phyloP scores from a whole-genome alignment of 495 filamentous ascomycete species.

The Bacidia gigantensis region DNA sequence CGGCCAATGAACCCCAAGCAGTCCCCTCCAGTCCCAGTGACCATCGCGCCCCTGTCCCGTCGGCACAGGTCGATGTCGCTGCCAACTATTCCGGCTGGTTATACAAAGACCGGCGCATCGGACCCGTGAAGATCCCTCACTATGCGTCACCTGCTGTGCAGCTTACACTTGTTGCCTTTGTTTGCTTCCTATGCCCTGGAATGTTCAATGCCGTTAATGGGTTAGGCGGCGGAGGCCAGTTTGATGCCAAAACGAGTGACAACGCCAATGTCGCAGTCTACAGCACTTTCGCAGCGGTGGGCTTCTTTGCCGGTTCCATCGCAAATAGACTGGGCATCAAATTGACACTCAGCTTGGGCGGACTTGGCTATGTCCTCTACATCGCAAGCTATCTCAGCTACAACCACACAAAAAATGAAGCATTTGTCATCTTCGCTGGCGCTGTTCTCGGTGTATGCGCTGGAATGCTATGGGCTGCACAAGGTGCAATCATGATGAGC shows the following conservation, averaged over 20 bases:
- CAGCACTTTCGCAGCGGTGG: constrained; percentile 38
- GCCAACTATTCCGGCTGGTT: constrained; percentile 26
- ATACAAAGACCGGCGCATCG: constrained; percentile 37
- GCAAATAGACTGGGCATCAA: constrained; percentile 34
- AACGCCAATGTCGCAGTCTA: constrained; percentile 49
- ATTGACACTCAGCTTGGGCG: constrained; percentile 30
- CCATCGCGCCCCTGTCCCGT: constrained; percentile 1
- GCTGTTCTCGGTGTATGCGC: constrained; percentile 35
- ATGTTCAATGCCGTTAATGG: constrained; percentile 59
- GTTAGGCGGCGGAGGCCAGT: constrained; percentile 39
- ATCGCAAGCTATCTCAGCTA: constrained; percentile 39
- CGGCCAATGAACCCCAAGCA: neutral
- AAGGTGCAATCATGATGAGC: constrained; percentile 42
- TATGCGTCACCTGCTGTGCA: constrained; percentile 59
- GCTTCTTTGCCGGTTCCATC: constrained; percentile 40
- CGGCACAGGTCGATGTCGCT: constrained; percentile 10
- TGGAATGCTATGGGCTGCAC: constrained; percentile 36
- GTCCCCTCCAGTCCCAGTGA: neutral
- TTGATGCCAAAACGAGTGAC: constrained; percentile 28
- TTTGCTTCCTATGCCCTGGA: constrained; percentile 71
- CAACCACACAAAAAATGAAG: constrained; percentile 56
- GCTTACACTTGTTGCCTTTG: constrained; percentile 36
- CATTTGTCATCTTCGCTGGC: constrained; percentile 59
- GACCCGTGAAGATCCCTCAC: constrained; percentile 38
- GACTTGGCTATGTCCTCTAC: constrained; percentile 35